Base-by-base conservation (phyloP, 2,329 filamentous ascomycete species). In the Septoria petroselini region DNA sequence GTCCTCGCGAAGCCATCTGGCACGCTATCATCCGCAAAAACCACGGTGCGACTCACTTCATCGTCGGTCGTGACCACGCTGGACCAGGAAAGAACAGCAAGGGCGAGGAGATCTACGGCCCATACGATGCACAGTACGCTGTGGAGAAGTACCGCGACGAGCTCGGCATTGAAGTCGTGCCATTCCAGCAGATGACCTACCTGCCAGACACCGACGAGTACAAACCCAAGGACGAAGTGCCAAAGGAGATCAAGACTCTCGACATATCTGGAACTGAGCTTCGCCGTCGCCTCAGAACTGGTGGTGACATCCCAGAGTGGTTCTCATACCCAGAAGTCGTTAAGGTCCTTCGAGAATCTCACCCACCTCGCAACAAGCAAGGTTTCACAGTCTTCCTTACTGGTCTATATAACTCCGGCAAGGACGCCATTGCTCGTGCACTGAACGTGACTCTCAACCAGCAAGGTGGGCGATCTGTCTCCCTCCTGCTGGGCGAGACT, bases 1-100 rank as follows among this genome's bases (percentile, higher is more conserved):
- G 93, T 65, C 93, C 93, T 58, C 88, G 93, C 62, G 93, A 98
- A 78, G 93, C 93, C 62, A 90, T 98, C 76, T 98, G 93, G 93
- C 93, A 98, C 79, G 93, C 93, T 68, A 95, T 98, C 67, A 98
- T 98, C 79, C 90, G 93, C 70, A 98, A 97, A 85, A 98, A 98
- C 76, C 91, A 96, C 76, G 93, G 93, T 65, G 90, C 91, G 40
- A 97, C 93, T 12, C 93, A 98, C 80, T 98, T 98, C 79, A 98
- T 98, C 65, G 91, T 98, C 60, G 93, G 93, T 54, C 89, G 93
- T 76, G 93, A 98, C 76, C 93, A 98, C 75, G 93, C 93, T 60
- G 93, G 93, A 41, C 93, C 93, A 37, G 93, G 93, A 68, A 96
- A 95, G 82, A 97, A 97, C 83, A 94, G 88, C 79, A 84, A 91